A percentile compares a stretch with the other conserved stretches of the same genome.
phyloP scores from a whole-genome alignment of 345 rosid genomes.

The Physaria fendleri region DNA sequence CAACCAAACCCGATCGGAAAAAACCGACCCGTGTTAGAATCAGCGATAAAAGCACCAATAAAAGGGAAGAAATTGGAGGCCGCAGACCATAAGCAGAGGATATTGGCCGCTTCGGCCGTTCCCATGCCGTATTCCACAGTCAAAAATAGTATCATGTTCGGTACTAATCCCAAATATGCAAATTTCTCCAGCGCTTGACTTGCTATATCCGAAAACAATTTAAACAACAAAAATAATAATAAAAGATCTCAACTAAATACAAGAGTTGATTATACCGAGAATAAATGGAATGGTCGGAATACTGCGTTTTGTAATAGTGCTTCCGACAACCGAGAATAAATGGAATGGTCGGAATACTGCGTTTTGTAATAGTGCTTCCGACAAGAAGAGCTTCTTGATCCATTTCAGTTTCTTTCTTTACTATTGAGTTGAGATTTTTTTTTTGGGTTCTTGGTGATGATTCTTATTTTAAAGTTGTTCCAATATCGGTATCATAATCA shows the following conservation, averaged over 20 bases:
- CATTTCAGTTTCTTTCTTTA: neutral
- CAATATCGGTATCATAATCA: too few species aligned
- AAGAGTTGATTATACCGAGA: conserved; percentile 32
- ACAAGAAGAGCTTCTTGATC: conserved; percentile 28
- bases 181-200: conserved; percentile 60
- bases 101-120: conserved; percentile 36
- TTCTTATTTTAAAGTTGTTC: too few species aligned
- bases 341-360: too few species aligned
- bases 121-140: conserved; percentile 45
- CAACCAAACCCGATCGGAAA: conserved; percentile 47
- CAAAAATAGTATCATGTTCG: conserved; percentile 61
- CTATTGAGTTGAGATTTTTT: too few species aligned
- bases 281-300: too few species aligned
- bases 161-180: conserved; percentile 42
- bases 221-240: neutral
- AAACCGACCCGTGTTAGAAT: conserved; percentile 57
- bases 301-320: too few species aligned
- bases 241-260: too few species aligned
- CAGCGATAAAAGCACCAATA: conserved; percentile 54
- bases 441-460: too few species aligned
- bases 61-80: conserved; percentile 46
- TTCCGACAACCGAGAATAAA: too few species aligned
- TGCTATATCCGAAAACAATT: conserved; percentile 28
- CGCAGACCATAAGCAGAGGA: conserved; percentile 52
- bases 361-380: too few species aligned